These are phyloP conservation scores for Diplocarpon rosae DNA, from an alignment of 2,329 filamentous ascomycete species.

Conservation along the genomic window DNA sequence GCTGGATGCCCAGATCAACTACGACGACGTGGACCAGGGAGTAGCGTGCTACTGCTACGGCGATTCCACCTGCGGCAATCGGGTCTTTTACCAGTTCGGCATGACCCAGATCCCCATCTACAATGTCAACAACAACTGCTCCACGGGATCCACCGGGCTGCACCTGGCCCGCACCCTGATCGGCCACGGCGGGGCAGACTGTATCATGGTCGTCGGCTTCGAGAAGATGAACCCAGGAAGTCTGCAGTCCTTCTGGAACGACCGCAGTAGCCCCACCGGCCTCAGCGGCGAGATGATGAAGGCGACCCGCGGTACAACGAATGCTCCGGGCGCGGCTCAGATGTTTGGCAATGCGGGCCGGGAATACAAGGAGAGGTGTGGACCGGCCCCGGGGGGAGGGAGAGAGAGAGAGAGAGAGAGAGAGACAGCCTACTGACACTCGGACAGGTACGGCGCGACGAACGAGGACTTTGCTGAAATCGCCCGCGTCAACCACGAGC, in stretches of 20 bases:
- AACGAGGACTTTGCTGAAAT: conserved; percentile 89
- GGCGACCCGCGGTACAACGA: conserved; percentile 67
- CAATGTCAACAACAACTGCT: conserved; percentile 99
- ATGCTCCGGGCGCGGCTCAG: conserved; percentile 78
- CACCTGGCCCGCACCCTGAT: conserved; percentile 75
- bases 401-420: too few species aligned
- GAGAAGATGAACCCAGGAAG: conserved; percentile 98
- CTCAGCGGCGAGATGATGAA: conserved; percentile 70
- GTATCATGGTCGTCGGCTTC: conserved; percentile 84
- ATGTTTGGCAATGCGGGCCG: conserved; percentile 90
- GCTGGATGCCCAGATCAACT: conserved; percentile 75
- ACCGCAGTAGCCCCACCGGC: conserved; percentile 69
- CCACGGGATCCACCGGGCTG: conserved; percentile 85
- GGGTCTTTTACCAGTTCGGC: conserved; percentile 97
- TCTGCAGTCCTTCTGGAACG: conserved; percentile 73
- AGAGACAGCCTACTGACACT: too few species aligned
- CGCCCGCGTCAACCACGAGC: conserved; percentile 81
- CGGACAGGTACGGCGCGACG: conserved; percentile 63
- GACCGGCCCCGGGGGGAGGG: too few species aligned
- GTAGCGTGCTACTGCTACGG: conserved; percentile 98
- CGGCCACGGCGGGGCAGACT: conserved; percentile 70
- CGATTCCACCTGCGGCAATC: conserved; percentile 87
- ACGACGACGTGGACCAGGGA: conserved; percentile 91
- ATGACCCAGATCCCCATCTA: conserved; percentile 94
- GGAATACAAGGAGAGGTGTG: conserved; percentile 89